Base-by-base conservation (phyloP, 352 stramenopile genomes). In the Phytopythium montanum region DNA sequence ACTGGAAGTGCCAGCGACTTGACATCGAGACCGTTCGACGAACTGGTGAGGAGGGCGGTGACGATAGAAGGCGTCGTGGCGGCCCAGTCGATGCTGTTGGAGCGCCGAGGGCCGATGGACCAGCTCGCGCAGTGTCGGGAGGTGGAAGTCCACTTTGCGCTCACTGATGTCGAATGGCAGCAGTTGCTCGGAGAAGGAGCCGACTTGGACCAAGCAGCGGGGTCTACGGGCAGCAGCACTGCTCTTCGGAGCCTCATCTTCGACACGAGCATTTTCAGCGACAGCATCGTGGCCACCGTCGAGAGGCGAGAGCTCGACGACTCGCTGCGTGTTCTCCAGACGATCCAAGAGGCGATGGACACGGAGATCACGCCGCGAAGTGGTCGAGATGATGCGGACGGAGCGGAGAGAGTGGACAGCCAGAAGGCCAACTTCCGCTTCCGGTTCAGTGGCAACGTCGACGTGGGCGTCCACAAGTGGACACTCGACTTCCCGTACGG, bases 391-490 rank as follows among this genome's bases (percentile, higher is more conserved):
- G 34, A n/a, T 1, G n/a, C 19, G 21, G 36, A 59, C 1, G 54
- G 2, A 29, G 19, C 19, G 38, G 21, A 60, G 25, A n/a, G 28
- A 45, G 34, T 0, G 4, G 45, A 49, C 16, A n/a, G 33, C 1
- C 34, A 64, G 10, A 25, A 59, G 33, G 1, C 54, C 0, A 69
- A 69, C 21, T 88, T 80, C 61, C 66, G 66, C 18, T 50, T 74
- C 14, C 78, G 76, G 5, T 90, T 75, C 52, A 63, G 65, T 28
- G 79, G 79, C 0, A 77, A 85, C 10, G 12, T 87, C 5, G 79
- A 89, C 23, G 52, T 76, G 25, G 81, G 69, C 0, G 55, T 88
- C 26, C 64, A 85, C 12, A 56, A 76, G 18, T 66, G 60, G 2
- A 45, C 70, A 3, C n/a, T 86, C 4, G 36, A 61, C 2, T 48